A percentile compares a stretch with the other conserved stretches of the same genome.
Evolutionary conservation across 495 filamentous ascomycete species (phyloP).

Genomic region (Durotheca rogersii): DNA sequence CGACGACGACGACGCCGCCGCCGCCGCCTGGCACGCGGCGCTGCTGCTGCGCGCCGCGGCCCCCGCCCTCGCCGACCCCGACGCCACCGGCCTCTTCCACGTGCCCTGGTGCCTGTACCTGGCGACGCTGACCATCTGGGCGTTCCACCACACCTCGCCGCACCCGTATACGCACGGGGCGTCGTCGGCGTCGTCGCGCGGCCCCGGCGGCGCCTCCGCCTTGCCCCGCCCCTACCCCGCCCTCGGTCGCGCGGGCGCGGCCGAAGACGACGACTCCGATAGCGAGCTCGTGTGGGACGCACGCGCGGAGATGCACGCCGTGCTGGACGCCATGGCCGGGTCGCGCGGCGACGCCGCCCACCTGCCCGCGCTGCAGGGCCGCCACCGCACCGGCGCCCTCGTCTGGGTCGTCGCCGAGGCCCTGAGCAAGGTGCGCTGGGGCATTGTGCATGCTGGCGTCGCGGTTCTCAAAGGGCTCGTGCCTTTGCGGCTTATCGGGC

Average conservation of each 20-base stretch:
- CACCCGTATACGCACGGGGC: too few relatives aligned
- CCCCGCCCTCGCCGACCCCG: constrained; percentile 50
- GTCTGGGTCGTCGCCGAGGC: constrained; percentile 53
- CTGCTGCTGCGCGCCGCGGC: constrained; percentile 49
- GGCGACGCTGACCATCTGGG: constrained; percentile 55
- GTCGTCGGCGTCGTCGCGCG: too few relatives aligned
- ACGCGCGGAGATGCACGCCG: constrained; percentile 41
- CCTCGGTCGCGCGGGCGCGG: too few relatives aligned
- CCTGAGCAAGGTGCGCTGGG: constrained; percentile 56
- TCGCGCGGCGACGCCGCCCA: constrained; percentile 25
- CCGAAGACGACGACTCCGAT: too few relatives aligned
- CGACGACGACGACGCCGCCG: constrained; percentile 33
- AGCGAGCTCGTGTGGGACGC: constrained; percentile 47
- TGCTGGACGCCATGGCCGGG: constrained; percentile 38
- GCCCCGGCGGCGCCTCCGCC: too few relatives aligned
- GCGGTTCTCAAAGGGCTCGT: constrained; percentile 48
- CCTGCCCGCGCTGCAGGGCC: constrained; percentile 29
- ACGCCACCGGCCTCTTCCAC: constrained; percentile 54
- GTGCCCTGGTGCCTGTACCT: constrained; percentile 60
- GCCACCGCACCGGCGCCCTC: constrained; percentile 37
- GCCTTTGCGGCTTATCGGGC: constrained; percentile 28
- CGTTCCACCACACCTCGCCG: constrained; percentile 48
- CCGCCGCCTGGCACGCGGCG: constrained; percentile 50
- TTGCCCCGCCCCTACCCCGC: too few relatives aligned
- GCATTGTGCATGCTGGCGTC: constrained; percentile 58